These are phyloP conservation scores for Fimicolochytrium jonesii DNA, from an alignment of 192 early-diverging fungal genomes.

Conservation along the genomic window DNA sequence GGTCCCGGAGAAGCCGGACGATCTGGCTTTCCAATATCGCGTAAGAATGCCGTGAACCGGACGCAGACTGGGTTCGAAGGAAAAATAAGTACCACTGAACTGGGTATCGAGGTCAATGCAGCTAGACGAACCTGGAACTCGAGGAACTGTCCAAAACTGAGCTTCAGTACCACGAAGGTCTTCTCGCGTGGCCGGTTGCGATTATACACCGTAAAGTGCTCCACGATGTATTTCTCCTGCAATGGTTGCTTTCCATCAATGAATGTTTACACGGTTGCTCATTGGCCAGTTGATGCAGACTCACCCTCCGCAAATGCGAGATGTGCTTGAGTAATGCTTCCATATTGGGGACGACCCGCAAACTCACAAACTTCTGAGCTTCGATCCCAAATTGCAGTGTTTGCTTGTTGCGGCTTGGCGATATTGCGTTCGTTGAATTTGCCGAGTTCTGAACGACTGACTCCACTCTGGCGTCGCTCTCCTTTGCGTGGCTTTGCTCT, in stretches of 20 bases:
- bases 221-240: conserved; percentile 70
- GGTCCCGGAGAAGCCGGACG: conserved; percentile 57
- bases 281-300: no score
- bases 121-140: conserved; percentile 61
- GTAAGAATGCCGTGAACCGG: conserved; percentile 61
- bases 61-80: conserved; percentile 49
- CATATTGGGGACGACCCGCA: conserved; percentile 51
- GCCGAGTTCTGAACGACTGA: no score
- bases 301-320: conserved; percentile 59
- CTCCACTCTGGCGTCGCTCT: no score
- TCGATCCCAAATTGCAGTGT: conserved; percentile 4
- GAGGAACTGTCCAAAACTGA: conserved; percentile 65
- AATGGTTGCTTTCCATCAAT: no score
- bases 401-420: background rate
- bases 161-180: conserved; percentile 57
- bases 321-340: conserved; percentile 54
- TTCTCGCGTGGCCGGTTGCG: conserved; percentile 62
- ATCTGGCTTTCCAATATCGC: conserved; percentile 60
- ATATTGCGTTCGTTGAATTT: background rate
- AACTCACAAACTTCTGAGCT: background rate
- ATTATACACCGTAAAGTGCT: conserved; percentile 71
- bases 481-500: no score
- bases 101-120: background rate
- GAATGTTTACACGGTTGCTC: no score
- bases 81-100: background rate